Evolutionary conservation across 192 early-diverging fungal genomes (phyloP).

Genomic region (Pilaira anomala): DNA sequence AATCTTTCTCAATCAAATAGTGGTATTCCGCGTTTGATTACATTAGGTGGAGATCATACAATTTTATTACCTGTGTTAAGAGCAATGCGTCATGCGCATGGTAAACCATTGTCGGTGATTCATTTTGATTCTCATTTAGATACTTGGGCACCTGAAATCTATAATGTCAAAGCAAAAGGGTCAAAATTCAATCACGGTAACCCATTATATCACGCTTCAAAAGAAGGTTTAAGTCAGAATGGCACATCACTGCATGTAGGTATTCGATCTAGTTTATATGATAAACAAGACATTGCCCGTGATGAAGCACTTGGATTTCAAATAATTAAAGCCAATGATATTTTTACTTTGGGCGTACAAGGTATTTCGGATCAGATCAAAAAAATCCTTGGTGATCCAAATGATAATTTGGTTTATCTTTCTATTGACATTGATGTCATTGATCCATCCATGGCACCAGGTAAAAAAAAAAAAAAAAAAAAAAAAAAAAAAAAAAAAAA

Average conservation of each 20-base stretch:
- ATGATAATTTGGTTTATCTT: constrained; percentile 34
- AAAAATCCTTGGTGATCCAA: constrained; percentile 26
- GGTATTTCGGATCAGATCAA: constrained; percentile 38
- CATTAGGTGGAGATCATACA: constrained; percentile 34
- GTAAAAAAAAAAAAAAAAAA: too few relatives aligned
- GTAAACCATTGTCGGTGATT: constrained; percentile 27
- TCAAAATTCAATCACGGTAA: constrained; percentile 39
- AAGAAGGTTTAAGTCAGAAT: constrained; percentile 38
- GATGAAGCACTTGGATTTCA: constrained; percentile 39
- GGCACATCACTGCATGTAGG: constrained; percentile 42
- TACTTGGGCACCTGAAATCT: constrained; percentile 33
- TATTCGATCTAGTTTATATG: constrained; percentile 39
- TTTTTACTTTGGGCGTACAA: constrained; percentile 40
- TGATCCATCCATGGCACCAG: constrained; percentile 35
- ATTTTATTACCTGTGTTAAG: constrained; percentile 31
- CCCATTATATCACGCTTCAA: constrained; percentile 39
- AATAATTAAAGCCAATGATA: constrained; percentile 43
- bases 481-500: too few relatives aligned
- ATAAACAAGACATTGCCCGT: constrained; percentile 35
- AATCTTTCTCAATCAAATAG: neutral
- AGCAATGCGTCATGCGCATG: constrained; percentile 21
- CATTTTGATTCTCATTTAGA: constrained; percentile 39
- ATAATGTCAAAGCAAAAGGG: constrained; percentile 26
- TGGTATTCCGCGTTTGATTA: constrained; percentile 25
- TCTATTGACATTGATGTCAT: constrained; percentile 47